Conservation (phyloP, 768 basidiomycete genomes). For the Pleurotus ostreatus region DNA sequence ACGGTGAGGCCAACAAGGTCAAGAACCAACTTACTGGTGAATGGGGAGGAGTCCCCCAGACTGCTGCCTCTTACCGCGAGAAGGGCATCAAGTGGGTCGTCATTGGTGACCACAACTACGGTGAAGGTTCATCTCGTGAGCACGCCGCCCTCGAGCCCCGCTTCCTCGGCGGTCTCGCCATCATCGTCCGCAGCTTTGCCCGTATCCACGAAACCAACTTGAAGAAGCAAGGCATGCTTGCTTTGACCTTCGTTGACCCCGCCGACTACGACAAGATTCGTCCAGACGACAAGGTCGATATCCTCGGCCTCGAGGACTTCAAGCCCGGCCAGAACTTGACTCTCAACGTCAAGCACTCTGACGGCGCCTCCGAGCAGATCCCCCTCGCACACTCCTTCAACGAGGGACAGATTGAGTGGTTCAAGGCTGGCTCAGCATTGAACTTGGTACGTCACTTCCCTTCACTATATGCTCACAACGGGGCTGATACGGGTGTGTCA, state of each 20-base stretch:
- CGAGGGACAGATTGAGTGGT: constrained; percentile 96
- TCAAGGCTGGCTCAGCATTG: constrained; percentile 94
- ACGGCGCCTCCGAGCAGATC: constrained; percentile 76
- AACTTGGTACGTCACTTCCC: constrained; percentile 59
- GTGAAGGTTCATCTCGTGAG: constrained; percentile 97
- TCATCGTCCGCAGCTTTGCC: constrained; percentile 95
- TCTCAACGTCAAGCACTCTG: constrained; percentile 74
- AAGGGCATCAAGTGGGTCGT: constrained; percentile 95
- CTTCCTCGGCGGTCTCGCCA: constrained; percentile 91
- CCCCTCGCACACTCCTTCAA: constrained; percentile 91
- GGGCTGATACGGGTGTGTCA: not conserved
- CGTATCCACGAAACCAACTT: constrained; percentile 98
- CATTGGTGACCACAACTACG: constrained; percentile 93
- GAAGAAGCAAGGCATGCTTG: constrained; percentile 99
- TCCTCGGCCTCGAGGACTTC: constrained; percentile 85
- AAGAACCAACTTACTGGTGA: constrained; percentile 88
- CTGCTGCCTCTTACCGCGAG: constrained; percentile 86
- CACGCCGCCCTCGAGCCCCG: constrained; percentile 96
- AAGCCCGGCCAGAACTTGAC: constrained; percentile 91
- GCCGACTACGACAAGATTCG: constrained; percentile 93
- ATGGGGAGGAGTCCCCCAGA: constrained; percentile 80
- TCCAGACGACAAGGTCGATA: constrained; percentile 85
- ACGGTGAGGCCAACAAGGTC: constrained; percentile 94
- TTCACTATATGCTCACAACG: not conserved
- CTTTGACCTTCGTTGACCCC: constrained; percentile 86